These are phyloP conservation scores for Narthecium ossifragum DNA, from an alignment of 106 monocot species.

Conservation along the genomic window DNA sequence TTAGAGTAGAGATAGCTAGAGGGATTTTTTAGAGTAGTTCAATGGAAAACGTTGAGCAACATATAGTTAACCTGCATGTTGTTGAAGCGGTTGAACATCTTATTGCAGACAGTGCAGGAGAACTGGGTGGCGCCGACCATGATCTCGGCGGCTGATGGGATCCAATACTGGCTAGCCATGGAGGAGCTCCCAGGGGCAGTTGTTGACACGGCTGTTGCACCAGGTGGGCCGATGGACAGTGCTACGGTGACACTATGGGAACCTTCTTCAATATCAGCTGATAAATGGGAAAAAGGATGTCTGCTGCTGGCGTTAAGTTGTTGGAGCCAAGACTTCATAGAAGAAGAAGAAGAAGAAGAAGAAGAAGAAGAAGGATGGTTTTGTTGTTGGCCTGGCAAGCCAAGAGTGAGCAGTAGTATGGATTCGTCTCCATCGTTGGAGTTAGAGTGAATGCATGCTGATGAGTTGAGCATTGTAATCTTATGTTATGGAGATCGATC, in stretches of 20 bases:
- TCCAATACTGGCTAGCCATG: slow-evolving; percentile 65
- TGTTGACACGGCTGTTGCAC: neutral
- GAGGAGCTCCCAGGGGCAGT: neutral
- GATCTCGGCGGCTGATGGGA: slow-evolving; percentile 77
- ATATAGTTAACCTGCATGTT: slow-evolving; percentile 70
- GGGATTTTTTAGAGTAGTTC: neutral
- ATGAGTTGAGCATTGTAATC: neutral
- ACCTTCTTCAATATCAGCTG: neutral
- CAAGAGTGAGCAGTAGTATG: slow-evolving; percentile 19
- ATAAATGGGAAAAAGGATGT: neutral
- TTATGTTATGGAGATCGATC: neutral
- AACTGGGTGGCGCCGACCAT: slow-evolving; percentile 84
- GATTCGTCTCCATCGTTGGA: slow-evolving; percentile 1
- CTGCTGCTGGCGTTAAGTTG: neutral
- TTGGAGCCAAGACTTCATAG: too few species aligned
- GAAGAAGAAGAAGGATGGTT: neutral
- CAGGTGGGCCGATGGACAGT: slow-evolving; percentile 54
- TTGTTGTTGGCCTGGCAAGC: slow-evolving; percentile 12
- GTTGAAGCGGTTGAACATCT: slow-evolving; percentile 88
- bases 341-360: slow-evolving; percentile 1
- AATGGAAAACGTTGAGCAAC: neutral
- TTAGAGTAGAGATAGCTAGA: neutral
- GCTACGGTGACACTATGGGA: slow-evolving; percentile 24
- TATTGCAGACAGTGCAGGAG: slow-evolving; percentile 77
- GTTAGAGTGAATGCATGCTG: too few species aligned